Percentiles rank a stretch among this genome's conserved stretches.
These are phyloP conservation scores for Lichtheimia ramosa DNA, from an alignment of 371 early-diverging fungal genomes.

Conservation along the genomic window DNA sequence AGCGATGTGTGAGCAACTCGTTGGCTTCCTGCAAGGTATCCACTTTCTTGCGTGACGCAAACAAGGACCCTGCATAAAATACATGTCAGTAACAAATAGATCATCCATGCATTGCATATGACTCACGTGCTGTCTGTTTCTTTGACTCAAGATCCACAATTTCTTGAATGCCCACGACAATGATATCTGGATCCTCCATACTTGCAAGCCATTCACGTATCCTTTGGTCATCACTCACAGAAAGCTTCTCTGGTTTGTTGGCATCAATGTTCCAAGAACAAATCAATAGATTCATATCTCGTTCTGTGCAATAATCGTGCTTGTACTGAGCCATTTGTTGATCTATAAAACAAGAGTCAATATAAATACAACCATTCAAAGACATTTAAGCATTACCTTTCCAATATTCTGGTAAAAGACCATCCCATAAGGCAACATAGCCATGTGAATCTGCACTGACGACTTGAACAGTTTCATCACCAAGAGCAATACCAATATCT, in stretches of 20 bases:
- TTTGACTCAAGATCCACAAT: conserved; percentile 82
- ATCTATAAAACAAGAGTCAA: conserved; percentile 28
- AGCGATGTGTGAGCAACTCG: conserved; percentile 55
- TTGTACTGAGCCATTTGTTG: conserved; percentile 48
- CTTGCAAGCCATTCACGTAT: conserved; percentile 53
- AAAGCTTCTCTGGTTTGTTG: conserved; percentile 50
- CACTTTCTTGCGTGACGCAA: conserved; percentile 54
- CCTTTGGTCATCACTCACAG: conserved; percentile 40
- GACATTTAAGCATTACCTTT: conserved; percentile 42
- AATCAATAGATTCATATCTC: conserved; percentile 62
- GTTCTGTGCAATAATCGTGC: conserved; percentile 58
- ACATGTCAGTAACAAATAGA: conserved; percentile 41
- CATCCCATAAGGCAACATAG: conserved; percentile 73
- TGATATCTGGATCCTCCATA: conserved; percentile 71
- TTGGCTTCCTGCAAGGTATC: conserved; percentile 45
- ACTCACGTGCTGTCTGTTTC: conserved; percentile 66
- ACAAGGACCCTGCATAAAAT: conserved; percentile 53
- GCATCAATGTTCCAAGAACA: conserved; percentile 87
- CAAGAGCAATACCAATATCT: conserved; percentile 40
- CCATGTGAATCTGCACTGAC: conserved; percentile 65
- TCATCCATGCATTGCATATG: background rate
- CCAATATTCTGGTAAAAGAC: conserved; percentile 66
- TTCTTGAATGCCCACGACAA: conserved; percentile 87
- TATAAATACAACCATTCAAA: background rate
- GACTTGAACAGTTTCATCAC: conserved; percentile 49